Percentiles rank a stretch among this genome's conserved stretches.
phyloP scores from a whole-genome alignment of 2,329 filamentous ascomycete genomes.

The Aureobasidium melanogenum region DNA sequence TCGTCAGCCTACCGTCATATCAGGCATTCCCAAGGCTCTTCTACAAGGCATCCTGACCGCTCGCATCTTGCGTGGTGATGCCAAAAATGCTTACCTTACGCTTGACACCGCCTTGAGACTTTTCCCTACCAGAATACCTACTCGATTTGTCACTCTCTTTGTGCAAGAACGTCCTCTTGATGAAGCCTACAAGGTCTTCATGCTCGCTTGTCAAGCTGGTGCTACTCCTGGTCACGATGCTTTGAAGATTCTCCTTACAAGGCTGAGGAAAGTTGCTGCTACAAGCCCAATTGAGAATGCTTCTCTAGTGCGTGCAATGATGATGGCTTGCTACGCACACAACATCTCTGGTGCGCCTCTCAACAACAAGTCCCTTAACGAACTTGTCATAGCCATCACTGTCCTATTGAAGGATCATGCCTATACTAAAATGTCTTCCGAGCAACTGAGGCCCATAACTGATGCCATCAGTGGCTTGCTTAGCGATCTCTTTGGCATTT shows the following conservation, averaged over 20 bases:
- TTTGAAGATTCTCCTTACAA: conserved; percentile 27
- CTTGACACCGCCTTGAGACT: conserved; percentile 42
- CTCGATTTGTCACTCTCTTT: conserved; percentile 37
- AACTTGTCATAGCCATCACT: conserved; percentile 28
- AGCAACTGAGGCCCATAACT: conserved; percentile 17
- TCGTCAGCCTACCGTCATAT: conserved; percentile 23
- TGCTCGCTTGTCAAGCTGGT: conserved; percentile 40
- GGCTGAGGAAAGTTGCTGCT: conserved; percentile 19
- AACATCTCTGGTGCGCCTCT: conserved; percentile 31
- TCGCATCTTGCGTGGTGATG: conserved; percentile 36
- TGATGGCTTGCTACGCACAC: conserved; percentile 35
- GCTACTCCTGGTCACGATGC: conserved; percentile 23
- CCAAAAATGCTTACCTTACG: conserved; percentile 40
- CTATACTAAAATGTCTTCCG: conserved; percentile 14
- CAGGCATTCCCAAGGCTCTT: conserved; percentile 33
- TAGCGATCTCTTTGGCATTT: conserved; percentile 22
- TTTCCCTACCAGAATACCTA: conserved; percentile 33
- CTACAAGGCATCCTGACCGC: conserved; percentile 42
- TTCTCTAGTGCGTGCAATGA: conserved; percentile 28
- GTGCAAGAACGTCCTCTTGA: conserved; percentile 35
- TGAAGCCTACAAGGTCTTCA: conserved; percentile 40
- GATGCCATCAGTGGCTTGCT: conserved; percentile 20
- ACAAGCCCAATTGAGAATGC: background rate
- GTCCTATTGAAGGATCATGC: conserved; percentile 20
- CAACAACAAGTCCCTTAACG: conserved; percentile 27